Conservation (phyloP, 2,329 filamentous ascomycete species). For the Colletotrichum sp. region DNA sequence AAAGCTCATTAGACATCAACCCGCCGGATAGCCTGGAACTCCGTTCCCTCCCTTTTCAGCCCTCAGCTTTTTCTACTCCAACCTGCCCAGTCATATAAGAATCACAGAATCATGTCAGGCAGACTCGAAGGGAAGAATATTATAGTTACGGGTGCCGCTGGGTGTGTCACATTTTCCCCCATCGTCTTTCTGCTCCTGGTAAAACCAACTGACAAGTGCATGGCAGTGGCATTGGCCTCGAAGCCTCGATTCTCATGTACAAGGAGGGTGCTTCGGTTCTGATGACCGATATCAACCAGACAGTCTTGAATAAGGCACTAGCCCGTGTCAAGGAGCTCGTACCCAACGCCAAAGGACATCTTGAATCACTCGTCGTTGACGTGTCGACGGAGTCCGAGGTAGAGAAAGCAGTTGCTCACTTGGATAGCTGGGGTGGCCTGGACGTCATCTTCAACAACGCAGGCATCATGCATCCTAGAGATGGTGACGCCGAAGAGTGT, state of each 20-base stretch:
- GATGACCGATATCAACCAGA: conserved; percentile 83
- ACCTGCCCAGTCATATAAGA: background rate
- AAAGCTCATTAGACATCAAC: background rate
- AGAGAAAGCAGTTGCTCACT: conserved; percentile 71
- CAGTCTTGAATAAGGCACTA: conserved; percentile 75
- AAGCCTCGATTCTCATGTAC: conserved; percentile 88
- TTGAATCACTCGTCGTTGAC: conserved; percentile 46
- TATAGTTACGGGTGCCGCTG: conserved; percentile 83
- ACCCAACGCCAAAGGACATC: rapidly evolving
- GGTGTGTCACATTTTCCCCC: conserved; percentile 58
- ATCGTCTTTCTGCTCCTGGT: background rate
- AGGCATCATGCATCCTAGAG: conserved; percentile 90
- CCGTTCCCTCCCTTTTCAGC: background rate
- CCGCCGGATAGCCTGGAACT: background rate
- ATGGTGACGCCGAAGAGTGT: conserved; percentile 81
- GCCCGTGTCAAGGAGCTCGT: conserved; percentile 34
- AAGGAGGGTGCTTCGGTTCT: conserved; percentile 86
- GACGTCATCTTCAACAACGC: conserved; percentile 98
- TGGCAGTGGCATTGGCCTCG: conserved; percentile 84
- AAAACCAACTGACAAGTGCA: background rate
- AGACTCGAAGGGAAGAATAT: conserved; percentile 66
- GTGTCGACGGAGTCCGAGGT: conserved; percentile 87
- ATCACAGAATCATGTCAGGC: conserved; percentile 31
- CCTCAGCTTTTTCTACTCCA: rapidly evolving
- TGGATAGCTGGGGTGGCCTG: conserved; percentile 85